Percentiles rank a stretch among this genome's conserved stretches.
phyloP scores from a whole-genome alignment of 1,284 basidiomycete genomes.

The Ceratorhiza oryzae-sativae region DNA sequence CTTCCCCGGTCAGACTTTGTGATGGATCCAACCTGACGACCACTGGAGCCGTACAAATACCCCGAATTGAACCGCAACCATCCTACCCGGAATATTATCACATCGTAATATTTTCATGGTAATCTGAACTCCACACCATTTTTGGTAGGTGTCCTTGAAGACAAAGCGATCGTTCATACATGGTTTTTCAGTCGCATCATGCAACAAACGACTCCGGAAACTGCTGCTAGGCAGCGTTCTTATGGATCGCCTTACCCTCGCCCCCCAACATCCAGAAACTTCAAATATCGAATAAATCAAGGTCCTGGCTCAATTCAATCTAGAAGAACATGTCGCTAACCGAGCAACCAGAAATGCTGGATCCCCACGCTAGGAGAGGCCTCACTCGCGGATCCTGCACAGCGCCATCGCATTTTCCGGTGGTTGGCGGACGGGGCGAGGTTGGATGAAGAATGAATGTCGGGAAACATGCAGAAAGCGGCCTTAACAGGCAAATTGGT shows the following conservation, averaged over 20 bases:
- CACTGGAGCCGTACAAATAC: neutral
- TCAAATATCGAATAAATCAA: neutral
- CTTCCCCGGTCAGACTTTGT: neutral
- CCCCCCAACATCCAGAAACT: neutral
- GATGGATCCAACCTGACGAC: neutral
- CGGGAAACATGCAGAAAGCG: neutral
- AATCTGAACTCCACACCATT: neutral
- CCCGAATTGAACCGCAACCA: no score
- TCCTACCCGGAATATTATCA: neutral
- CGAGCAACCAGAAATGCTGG: neutral
- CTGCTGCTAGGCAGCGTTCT: neutral
- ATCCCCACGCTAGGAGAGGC: slow-evolving; percentile 11
- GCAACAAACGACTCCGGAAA: neutral
- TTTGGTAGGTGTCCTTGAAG: neutral
- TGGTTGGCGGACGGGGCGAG: neutral
- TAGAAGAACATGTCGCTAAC: neutral
- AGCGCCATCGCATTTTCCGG: neutral
- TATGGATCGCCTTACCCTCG: neutral
- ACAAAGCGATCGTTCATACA: neutral
- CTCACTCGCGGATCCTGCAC: neutral
- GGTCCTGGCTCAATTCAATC: neutral
- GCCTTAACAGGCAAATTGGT: neutral
- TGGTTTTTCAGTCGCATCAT: neutral
- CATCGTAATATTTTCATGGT: neutral
- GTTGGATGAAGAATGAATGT: neutral